These are phyloP conservation scores for Verticillium klebahnii DNA, from an alignment of 2,329 filamentous ascomycete genomes.

Conservation along the genomic window DNA sequence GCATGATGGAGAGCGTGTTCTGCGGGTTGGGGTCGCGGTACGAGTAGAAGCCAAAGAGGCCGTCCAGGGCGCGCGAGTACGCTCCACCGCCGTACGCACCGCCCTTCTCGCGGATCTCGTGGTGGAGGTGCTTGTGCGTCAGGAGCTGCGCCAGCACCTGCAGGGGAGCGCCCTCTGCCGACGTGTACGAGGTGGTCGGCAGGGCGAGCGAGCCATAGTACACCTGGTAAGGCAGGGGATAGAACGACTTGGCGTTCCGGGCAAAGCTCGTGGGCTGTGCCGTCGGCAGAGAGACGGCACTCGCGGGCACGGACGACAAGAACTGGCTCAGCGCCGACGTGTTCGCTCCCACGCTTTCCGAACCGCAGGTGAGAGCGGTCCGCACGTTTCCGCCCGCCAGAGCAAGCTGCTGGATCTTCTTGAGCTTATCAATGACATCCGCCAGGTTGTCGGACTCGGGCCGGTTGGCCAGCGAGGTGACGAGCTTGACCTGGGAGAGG, in stretches of 20 bases:
- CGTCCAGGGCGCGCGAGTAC: slow-evolving; percentile 73
- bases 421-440: slow-evolving; percentile 77
- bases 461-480: slow-evolving; percentile 72
- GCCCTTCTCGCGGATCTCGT: slow-evolving; percentile 96
- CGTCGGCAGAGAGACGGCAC: slow-evolving; percentile 25
- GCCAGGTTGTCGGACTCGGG: slow-evolving; percentile 63
- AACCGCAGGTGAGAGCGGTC: slow-evolving; percentile 79
- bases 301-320: slow-evolving; percentile 53
- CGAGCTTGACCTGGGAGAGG: slow-evolving; percentile 83
- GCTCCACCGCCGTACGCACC: slow-evolving; percentile 94
- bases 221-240: slow-evolving; percentile 92
- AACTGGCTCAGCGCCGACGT: slow-evolving; percentile 67
- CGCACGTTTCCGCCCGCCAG: slow-evolving; percentile 67
- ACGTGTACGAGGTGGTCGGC: slow-evolving; percentile 78
- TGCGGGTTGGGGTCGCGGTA: slow-evolving; percentile 95
- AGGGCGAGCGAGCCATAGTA: slow-evolving; percentile 86
- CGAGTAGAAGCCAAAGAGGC: slow-evolving; percentile 89
- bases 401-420: slow-evolving; percentile 76
- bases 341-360: slow-evolving; percentile 67
- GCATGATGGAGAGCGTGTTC: slow-evolving; percentile 83
- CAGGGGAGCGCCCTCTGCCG: slow-evolving; percentile 70
- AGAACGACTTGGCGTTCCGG: slow-evolving; percentile 71
- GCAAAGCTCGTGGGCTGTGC: slow-evolving; percentile 27
- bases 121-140: slow-evolving; percentile 94
- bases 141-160: slow-evolving; percentile 87